Base-by-base conservation (phyloP, 768 basidiomycete genomes). In the Lanmaoa pseudosensibilis region DNA sequence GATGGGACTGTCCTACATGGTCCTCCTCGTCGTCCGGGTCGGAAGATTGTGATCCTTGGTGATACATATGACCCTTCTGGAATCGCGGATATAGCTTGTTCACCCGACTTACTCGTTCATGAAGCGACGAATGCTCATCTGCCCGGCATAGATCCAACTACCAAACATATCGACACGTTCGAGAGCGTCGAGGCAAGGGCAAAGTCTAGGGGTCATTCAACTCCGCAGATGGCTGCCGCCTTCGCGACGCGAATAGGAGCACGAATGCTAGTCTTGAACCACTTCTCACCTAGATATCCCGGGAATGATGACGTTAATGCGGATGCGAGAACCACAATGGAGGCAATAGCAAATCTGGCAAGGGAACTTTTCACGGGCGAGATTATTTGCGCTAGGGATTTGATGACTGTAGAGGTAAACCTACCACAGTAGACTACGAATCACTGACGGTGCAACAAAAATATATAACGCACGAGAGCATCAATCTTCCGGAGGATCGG, bases 41-140 rank as follows among this genome's bases (percentile, higher is more conserved):
- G 91, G 49, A 92, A 92, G 69, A 61, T 96, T 23, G 86, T 83
- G 32, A 83, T 97, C 55, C 77, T 95, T 36, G 94, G 94, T 0
- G 94, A 95, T 63, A 94, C 92, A 5, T 86, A 80, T 66, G 85
- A 96, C 69, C 88, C 88, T 6, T 85, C 84, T n/a, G 75, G 82
- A 5, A 86, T 90, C 37, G 75, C 74, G 21, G 71, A 74, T 10
- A 69, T 92, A 9, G 88, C 88, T 19, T 69, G 72, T 67, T 83
- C 83, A 51, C 82, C 87, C 32, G 88, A 92, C 58, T 60, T 95
- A 41, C 74, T 95, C 30, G 77, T 96, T 32, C 94, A 97, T 65
- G 94, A 97, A 73, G 89, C 90, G 11, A 96, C 93, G 10, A 96
- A 95, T 66, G 90, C 92, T 2, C 83, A 88, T 73, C 73, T 97